Evolutionary conservation across 306 rosid species (phyloP).

Genomic region (Dryas drummondii): DNA sequence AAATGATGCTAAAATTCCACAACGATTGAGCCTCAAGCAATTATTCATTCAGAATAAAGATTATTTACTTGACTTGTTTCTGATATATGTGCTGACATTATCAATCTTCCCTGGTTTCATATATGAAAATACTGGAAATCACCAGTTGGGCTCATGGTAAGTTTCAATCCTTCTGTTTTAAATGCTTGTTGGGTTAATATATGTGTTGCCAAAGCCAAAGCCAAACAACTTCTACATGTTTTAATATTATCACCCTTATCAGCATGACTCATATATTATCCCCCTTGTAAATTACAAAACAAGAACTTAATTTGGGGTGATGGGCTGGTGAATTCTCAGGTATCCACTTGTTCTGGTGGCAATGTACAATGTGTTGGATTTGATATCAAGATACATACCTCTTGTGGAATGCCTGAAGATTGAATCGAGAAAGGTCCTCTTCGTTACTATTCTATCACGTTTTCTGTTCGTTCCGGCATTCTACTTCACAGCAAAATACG

Average conservation of each 20-base stretch:
- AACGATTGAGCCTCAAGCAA: slow-evolving; percentile 54
- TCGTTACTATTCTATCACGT: slow-evolving; percentile 42
- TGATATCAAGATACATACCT: slow-evolving; percentile 66
- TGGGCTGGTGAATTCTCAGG: slow-evolving; percentile 42
- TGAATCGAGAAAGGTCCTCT: slow-evolving; percentile 65
- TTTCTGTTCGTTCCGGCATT: slow-evolving; percentile 71
- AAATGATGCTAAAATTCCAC: slow-evolving; percentile 25
- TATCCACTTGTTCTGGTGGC: slow-evolving; percentile 68
- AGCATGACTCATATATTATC: background rate
- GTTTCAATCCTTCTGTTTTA: background rate
- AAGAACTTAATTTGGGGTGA: background rate
- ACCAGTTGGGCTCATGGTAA: slow-evolving; percentile 74
- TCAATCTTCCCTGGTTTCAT: slow-evolving; percentile 86
- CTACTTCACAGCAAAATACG: slow-evolving; percentile 80
- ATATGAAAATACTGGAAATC: slow-evolving; percentile 82
- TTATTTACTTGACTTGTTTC: slow-evolving; percentile 53
- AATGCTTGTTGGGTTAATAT: background rate
- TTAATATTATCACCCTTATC: background rate
- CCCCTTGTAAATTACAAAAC: background rate
- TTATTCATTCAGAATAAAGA: slow-evolving; percentile 52
- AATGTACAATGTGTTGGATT: slow-evolving; percentile 59
- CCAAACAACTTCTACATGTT: too few species aligned
- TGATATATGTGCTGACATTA: slow-evolving; percentile 62
- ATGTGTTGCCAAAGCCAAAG: too few species aligned
- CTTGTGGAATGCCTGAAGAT: slow-evolving; percentile 53